These are phyloP conservation scores for Mortierella claussenii DNA, from an alignment of 192 early-diverging fungal genomes.

Conservation along the genomic window DNA sequence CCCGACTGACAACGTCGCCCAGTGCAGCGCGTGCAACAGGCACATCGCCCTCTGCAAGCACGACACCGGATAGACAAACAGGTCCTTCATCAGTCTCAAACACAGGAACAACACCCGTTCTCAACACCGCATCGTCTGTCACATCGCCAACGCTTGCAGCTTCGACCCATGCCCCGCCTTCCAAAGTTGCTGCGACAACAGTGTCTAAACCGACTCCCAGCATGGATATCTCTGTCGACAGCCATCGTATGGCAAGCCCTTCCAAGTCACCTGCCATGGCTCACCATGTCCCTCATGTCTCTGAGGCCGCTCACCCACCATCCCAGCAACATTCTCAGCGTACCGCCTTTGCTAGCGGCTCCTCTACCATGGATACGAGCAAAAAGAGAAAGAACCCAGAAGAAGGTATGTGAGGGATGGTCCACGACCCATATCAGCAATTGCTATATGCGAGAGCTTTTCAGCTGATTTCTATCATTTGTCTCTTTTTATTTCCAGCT, in stretches of 20 bases:
- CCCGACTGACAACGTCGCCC: background rate
- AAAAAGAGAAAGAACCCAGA: conserved; percentile 26
- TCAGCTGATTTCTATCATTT: background rate
- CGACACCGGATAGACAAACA: background rate
- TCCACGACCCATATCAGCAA: too few relatives aligned
- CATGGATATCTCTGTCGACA: background rate
- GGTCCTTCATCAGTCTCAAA: background rate
- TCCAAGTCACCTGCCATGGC: background rate
- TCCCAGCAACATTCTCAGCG: background rate
- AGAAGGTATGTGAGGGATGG: conserved; percentile 34
- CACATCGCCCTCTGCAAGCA: background rate
- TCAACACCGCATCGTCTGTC: background rate
- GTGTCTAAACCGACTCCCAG: background rate
- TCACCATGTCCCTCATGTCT: background rate
- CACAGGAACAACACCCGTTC: background rate
- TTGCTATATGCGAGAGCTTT: background rate
- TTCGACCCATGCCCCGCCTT: background rate
- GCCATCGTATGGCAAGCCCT: conserved; percentile 1
- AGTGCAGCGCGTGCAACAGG: background rate
- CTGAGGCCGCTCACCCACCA: background rate
- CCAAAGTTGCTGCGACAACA: background rate
- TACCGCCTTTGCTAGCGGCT: background rate
- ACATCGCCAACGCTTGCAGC: background rate
- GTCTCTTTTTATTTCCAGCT: background rate
- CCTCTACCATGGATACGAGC: background rate